phyloP scores from a whole-genome alignment of 2,329 filamentous ascomycete species.

The Chalaropsis thielavioides region DNA sequence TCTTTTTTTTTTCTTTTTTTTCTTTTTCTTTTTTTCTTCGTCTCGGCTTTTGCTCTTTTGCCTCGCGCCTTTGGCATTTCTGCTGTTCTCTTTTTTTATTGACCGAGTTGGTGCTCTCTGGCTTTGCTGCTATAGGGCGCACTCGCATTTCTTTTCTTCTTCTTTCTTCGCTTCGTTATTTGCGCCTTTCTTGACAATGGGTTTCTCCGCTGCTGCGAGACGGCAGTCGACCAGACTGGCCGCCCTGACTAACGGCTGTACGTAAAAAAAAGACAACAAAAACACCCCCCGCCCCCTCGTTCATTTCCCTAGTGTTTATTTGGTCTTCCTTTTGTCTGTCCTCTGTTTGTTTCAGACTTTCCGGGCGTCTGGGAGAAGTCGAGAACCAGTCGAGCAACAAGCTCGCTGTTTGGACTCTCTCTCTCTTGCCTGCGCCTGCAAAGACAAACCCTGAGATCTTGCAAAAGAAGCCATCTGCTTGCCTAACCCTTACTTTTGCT shows the following conservation, averaged over 20 bases:
- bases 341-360: not conserved
- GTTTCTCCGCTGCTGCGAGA: constrained; percentile 13
- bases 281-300: not conserved
- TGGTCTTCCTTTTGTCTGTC: not conserved
- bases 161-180: not conserved
- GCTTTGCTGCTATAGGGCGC: too few species aligned
- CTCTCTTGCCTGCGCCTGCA: not conserved
- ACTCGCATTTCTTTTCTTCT: not conserved
- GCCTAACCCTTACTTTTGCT: not conserved
- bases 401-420: not conserved
- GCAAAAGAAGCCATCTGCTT: not conserved
- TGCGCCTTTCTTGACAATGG: constrained; percentile 16
- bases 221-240: constrained; percentile 13
- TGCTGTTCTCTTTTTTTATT: too few species aligned
- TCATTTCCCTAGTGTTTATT: not conserved
- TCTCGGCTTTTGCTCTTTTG: too few species aligned
- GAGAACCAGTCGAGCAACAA: not conserved
- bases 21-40: constrained; percentile 10
- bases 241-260: not conserved
- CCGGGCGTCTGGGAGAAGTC: not conserved
- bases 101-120: too few species aligned
- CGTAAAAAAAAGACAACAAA: not conserved
- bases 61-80: too few species aligned
- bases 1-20: not conserved
- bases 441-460: not conserved